These are phyloP conservation scores for Suhomyces sp. DNA, from an alignment of 805 yeast genomes.

Conservation along the genomic window DNA sequence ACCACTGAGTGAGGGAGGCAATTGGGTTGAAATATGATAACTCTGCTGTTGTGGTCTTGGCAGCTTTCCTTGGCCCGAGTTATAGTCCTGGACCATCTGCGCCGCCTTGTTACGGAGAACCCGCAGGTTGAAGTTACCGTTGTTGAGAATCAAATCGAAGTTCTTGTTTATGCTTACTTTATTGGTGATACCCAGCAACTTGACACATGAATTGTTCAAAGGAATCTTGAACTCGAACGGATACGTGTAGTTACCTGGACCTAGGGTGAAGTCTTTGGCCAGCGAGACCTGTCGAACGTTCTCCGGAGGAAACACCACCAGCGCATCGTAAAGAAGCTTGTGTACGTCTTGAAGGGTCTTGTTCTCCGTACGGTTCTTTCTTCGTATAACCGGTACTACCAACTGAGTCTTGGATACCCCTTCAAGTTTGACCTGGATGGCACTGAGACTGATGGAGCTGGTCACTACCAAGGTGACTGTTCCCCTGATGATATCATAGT, in stretches of 20 bases:
- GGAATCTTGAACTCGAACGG: conserved; percentile 51
- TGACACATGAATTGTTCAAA: conserved; percentile 39
- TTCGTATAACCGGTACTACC: conserved; percentile 21
- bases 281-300: conserved; percentile 45
- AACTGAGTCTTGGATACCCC: conserved; percentile 46
- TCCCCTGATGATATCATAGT: conserved; percentile 45
- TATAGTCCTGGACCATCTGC: neutral
- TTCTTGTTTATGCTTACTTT: conserved; percentile 30
- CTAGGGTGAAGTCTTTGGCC: conserved; percentile 45
- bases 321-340: conserved; percentile 48
- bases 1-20: conserved; percentile 37
- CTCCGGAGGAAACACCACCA: conserved; percentile 52
- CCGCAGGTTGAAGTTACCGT: conserved; percentile 26
- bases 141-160: conserved; percentile 30
- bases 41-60: conserved; percentile 1
- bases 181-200: conserved; percentile 34
- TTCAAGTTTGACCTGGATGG: conserved; percentile 52
- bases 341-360: conserved; percentile 38
- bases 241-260: conserved; percentile 51
- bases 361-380: conserved; percentile 6
- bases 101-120: conserved; percentile 2
- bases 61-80: neutral
- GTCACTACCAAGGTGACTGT: conserved; percentile 37
- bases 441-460: conserved; percentile 42
- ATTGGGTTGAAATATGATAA: conserved; percentile 28